These are phyloP conservation scores for Euptelea pleiosperma DNA, from an alignment of 164 flowering plant genomes.

Conservation along the genomic window DNA sequence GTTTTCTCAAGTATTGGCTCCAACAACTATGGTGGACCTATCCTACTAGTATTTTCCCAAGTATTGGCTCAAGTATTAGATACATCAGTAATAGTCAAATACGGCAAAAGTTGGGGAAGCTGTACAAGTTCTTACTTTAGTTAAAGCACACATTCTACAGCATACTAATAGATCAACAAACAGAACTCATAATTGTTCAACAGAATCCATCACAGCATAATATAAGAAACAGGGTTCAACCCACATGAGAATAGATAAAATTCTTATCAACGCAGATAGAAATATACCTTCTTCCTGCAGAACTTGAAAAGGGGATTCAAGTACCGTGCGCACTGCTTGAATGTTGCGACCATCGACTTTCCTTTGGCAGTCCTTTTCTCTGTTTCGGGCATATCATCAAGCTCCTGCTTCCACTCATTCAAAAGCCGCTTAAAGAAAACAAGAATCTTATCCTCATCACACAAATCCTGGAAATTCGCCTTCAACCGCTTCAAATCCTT, in stretches of 20 bases:
- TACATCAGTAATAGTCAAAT: too few species aligned
- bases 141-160: too few species aligned
- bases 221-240: too few species aligned
- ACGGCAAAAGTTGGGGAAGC: too few species aligned
- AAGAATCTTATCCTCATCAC: constrained; percentile 89
- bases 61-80: too few species aligned
- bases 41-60: neutral
- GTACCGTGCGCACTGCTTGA: constrained; percentile 95
- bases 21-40: neutral
- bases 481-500: constrained; percentile 84
- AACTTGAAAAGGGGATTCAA: constrained; percentile 88
- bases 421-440: constrained; percentile 88
- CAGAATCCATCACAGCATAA: neutral
- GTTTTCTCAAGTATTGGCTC: neutral
- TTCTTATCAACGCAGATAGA: neutral
- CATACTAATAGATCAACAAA: too few species aligned
- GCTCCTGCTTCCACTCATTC: constrained; percentile 96
- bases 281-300: constrained; percentile 88
- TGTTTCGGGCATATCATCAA: constrained; percentile 58
- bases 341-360: constrained; percentile 87
- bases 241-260: too few species aligned
- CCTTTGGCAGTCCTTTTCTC: constrained; percentile 95
- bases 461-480: constrained; percentile 77
- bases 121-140: too few species aligned
- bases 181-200: neutral